phyloP scores from a whole-genome alignment of 208 protist genomes.

The Wallacemonas sp. region DNA sequence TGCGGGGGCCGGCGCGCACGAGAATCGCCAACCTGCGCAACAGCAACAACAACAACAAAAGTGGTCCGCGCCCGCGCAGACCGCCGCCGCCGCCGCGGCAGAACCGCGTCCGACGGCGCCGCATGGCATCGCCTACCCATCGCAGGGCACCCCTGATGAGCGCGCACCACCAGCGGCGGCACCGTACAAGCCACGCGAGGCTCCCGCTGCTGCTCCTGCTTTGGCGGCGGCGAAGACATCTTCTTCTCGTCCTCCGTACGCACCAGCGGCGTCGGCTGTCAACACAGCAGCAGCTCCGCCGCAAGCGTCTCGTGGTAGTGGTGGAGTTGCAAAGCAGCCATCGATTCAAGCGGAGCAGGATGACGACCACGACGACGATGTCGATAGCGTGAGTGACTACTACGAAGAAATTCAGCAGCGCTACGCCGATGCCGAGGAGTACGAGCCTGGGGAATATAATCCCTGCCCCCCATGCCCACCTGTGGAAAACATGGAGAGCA shows the following conservation, averaged over 20 bases:
- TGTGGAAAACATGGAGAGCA: neutral
- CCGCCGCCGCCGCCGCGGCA: neutral
- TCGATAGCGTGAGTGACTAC: constrained; percentile 8
- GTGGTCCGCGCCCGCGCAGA: too few species aligned
- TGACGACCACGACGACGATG: neutral
- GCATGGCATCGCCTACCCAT: too few species aligned
- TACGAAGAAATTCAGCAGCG: constrained; percentile 13
- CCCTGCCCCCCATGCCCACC: neutral
- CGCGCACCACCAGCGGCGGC: constrained; percentile 1
- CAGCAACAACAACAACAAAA: constrained; percentile 2
- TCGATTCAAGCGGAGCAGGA: constrained; percentile 9
- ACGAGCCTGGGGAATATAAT: constrained; percentile 10
- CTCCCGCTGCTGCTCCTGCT: neutral
- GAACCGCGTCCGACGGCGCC: neutral
- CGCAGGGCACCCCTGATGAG: too few species aligned
- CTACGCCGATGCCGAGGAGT: constrained; percentile 15
- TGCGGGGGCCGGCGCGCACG: neutral
- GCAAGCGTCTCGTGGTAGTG: too few species aligned
- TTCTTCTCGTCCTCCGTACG: constrained; percentile 21
- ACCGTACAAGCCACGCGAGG: neutral
- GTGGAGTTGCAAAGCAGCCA: constrained; percentile 13
- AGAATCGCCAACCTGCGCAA: neutral
- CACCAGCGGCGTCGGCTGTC: constrained; percentile 21
- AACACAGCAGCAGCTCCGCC: too few species aligned
- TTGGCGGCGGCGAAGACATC: too few species aligned